These are phyloP conservation scores for Suhomyces chickasaworum DNA, from an alignment of 1,139 yeast genomes.

Conservation along the genomic window DNA sequence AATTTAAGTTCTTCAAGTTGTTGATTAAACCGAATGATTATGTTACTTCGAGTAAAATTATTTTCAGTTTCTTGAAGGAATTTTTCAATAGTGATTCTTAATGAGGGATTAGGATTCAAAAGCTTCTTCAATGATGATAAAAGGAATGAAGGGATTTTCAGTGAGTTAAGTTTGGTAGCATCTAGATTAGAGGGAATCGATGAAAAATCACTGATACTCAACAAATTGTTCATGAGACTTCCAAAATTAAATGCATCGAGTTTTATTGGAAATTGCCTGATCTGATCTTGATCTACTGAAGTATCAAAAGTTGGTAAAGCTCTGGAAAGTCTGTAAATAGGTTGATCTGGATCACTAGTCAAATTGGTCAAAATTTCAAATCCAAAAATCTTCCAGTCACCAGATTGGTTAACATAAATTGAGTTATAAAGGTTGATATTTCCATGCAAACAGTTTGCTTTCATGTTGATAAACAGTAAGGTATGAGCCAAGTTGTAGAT, in stretches of 20 bases:
- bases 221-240: constrained; percentile 48
- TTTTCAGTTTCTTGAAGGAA: constrained; percentile 49
- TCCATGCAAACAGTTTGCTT: constrained; percentile 68
- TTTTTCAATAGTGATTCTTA: constrained; percentile 52
- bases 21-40: constrained; percentile 49
- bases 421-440: constrained; percentile 54
- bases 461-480: constrained; percentile 61
- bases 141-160: constrained; percentile 15
- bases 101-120: constrained; percentile 28
- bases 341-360: constrained; percentile 52
- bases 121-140: constrained; percentile 25
- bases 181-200: constrained; percentile 9
- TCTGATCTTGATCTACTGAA: constrained; percentile 48
- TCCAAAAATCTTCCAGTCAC: constrained; percentile 88
- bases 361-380: constrained; percentile 68
- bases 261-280: constrained; percentile 44
- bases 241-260: constrained; percentile 71
- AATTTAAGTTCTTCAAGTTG: constrained; percentile 57
- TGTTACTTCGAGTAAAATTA: constrained; percentile 38
- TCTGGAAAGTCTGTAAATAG: constrained; percentile 37
- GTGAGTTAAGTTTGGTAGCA: constrained; percentile 4
- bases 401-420: constrained; percentile 60
- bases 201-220: constrained; percentile 31
- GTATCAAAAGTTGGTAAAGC: constrained; percentile 27
- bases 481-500: constrained; percentile 58